A percentile compares a stretch with the other conserved stretches of the same genome.
Conservation (phyloP, 257 asterid genomes). For the Penstemon barbatus region DNA sequence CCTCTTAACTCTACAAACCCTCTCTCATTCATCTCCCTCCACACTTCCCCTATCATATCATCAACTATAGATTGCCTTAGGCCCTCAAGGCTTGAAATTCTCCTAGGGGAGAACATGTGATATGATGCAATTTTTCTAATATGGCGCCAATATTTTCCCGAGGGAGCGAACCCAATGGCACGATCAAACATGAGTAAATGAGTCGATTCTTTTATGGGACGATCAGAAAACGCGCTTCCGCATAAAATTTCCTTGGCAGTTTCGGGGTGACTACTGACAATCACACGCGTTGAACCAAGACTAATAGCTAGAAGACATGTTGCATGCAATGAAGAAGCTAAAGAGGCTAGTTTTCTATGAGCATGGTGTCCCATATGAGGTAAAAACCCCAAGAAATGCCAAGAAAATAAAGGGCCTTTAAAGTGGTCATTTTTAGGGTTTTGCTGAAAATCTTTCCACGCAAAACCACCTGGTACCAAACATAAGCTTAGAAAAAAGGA, state of each 20-base stretch:
- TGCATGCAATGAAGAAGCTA: conserved; percentile 40
- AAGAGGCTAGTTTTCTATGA: conserved; percentile 50
- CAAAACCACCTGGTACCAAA: conserved; percentile 47
- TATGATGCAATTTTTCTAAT: conserved; percentile 47
- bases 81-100: conserved; percentile 45
- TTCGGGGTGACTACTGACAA: conserved; percentile 63
- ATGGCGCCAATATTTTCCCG: conserved; percentile 52
- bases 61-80: conserved; percentile 39
- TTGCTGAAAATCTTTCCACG: conserved; percentile 49
- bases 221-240: conserved; percentile 46
- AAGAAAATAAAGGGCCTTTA: conserved; percentile 44
- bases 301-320: conserved; percentile 58
- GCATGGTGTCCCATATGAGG: conserved; percentile 58
- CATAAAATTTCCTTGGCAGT: conserved; percentile 57
- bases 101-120: conserved; percentile 63
- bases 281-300: conserved; percentile 48
- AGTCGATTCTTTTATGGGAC: conserved; percentile 64
- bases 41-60: conserved; percentile 36
- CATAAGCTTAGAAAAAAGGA: conserved; percentile 32
- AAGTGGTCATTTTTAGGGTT: conserved; percentile 32
- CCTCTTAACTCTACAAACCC: conserved; percentile 49
- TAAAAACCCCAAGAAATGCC: conserved; percentile 51
- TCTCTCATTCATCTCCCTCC: conserved; percentile 33
- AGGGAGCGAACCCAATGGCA: conserved; percentile 70
- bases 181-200: conserved; percentile 60